Percentiles rank a stretch among this genome's conserved stretches.
phyloP scores from a whole-genome alignment of 768 basidiomycete species.

The Leccinum truebloodii region DNA sequence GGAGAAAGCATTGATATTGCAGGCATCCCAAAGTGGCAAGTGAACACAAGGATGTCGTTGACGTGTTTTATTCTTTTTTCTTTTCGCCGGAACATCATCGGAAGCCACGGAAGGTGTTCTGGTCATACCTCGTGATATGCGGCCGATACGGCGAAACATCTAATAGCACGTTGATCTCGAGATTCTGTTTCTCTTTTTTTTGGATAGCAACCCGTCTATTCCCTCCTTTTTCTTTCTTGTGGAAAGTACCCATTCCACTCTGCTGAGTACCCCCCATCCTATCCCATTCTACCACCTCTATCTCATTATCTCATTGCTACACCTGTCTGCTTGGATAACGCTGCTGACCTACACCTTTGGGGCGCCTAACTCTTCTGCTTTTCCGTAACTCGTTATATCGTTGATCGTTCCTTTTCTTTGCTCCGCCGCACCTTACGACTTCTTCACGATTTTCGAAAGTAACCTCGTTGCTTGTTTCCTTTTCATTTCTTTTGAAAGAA shows the following conservation, averaged over 20 bases:
- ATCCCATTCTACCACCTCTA: slow-evolving; percentile 1
- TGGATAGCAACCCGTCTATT: slow-evolving; percentile 14
- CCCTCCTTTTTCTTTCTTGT: slow-evolving; percentile 3
- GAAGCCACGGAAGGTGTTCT: background rate
- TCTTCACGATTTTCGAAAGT: slow-evolving; percentile 14
- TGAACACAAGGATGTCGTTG: slow-evolving; percentile 13
- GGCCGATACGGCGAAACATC: slow-evolving; percentile 1
- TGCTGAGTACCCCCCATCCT: slow-evolving; percentile 4
- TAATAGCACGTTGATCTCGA: background rate
- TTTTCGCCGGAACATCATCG: slow-evolving; percentile 3
- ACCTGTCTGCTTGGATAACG: slow-evolving; percentile 5
- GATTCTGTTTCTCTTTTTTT: slow-evolving; percentile 2
- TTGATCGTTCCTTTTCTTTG: background rate
- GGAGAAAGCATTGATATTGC: slow-evolving; percentile 58
- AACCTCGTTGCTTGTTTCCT: background rate
- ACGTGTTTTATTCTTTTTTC: background rate
- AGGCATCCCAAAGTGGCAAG: slow-evolving; percentile 28
- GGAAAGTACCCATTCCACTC: slow-evolving; percentile 13
- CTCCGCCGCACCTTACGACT: slow-evolving; percentile 8
- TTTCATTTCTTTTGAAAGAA: background rate
- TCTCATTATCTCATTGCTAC: slow-evolving; percentile 9
- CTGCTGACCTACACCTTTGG: background rate
- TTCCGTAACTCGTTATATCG: background rate
- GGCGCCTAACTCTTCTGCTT: background rate
- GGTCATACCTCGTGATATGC: background rate